Base-by-base conservation (phyloP, 1,284 basidiomycete species). In the Cryptococcus sp. region DNA sequence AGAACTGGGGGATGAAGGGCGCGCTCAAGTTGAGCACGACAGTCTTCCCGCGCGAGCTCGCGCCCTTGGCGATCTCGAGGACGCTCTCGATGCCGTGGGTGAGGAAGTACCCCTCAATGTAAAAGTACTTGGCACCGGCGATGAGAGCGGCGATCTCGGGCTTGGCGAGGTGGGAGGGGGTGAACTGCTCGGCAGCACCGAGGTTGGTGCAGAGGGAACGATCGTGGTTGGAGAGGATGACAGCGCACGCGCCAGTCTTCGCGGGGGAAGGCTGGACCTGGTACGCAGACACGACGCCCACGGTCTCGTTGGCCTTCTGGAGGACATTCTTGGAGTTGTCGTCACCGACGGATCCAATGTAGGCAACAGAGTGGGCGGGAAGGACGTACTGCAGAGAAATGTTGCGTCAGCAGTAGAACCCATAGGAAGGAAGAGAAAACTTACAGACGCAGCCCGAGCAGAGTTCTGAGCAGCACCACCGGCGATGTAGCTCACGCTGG, bases 381-480 rank as follows among this genome's bases (percentile, higher is more conserved):
- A 95, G 85, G 52, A 94, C 80, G 74, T 96, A 97, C 92, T 95
- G 69, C 1, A 36, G 36, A 15, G 38, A 15, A 53, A 6, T n/a
- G 20, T 7, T 33, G 21, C 0, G 44, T 46, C 16, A 43, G 53
- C 50, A 21, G 2, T 9, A n/a, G 3, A 53, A 35, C n/a, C 4
- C 12, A 50, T 11, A 23, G 37, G 13, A 18, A 21, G n/a, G 7
- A 63, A 66, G 16, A 69, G 48, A 2, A 18, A 15, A 85, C 91
- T 71, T 79, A 97, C 91, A 59, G 96, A 91, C 68, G 94, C 95
- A 66, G 87, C 93, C 58, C 96, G 89, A 56, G 95, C 94, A 65
- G 93, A 86, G 75, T 98, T 98, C 79, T 99, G 96, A 23, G 92
- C 86, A 40, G 94, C 95, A 72, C 96, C 96, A 58, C 96, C 96